Percentiles rank a stretch among this genome's conserved stretches.
Evolutionary conservation across 2,329 filamentous ascomycete genomes (phyloP).

Genomic region (Fusarium kyushuense): DNA sequence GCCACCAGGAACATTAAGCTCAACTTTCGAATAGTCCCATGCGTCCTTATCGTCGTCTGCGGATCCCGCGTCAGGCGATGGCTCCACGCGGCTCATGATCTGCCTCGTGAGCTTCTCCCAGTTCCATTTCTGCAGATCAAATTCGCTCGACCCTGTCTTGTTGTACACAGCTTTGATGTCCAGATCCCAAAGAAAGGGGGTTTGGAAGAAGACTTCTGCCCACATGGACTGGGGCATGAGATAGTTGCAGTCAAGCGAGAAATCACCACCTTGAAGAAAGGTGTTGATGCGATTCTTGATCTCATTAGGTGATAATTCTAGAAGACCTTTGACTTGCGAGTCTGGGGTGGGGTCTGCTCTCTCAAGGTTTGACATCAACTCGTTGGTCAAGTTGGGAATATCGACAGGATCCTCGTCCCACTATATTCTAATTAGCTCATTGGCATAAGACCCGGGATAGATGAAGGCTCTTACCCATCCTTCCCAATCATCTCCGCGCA

Average conservation of each 20-base stretch:
- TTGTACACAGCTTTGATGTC: background rate
- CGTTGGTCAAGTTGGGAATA: background rate
- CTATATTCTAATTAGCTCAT: background rate
- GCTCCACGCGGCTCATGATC: background rate
- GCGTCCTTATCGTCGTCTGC: background rate
- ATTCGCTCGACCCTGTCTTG: background rate
- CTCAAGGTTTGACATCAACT: conserved; percentile 2
- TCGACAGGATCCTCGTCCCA: conserved; percentile 9
- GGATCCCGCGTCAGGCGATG: background rate
- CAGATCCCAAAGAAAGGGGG: conserved; percentile 11
- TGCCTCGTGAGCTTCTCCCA: conserved; percentile 14
- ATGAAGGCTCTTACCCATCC: conserved; percentile 21
- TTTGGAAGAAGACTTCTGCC: background rate
- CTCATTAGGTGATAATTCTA: background rate
- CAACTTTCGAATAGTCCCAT: background rate
- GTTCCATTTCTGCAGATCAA: background rate
- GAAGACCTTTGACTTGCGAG: background rate
- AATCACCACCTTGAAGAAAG: background rate
- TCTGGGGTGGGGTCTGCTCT: background rate
- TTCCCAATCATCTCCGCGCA: conserved; percentile 2
- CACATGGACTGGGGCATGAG: conserved; percentile 2
- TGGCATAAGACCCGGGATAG: fast-evolving
- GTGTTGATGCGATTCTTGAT: background rate
- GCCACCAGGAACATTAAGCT: background rate
- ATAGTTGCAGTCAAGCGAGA: background rate